These are phyloP conservation scores for Pseudocercospora musae DNA, from an alignment of 2,329 filamentous ascomycete species.

Conservation along the genomic window DNA sequence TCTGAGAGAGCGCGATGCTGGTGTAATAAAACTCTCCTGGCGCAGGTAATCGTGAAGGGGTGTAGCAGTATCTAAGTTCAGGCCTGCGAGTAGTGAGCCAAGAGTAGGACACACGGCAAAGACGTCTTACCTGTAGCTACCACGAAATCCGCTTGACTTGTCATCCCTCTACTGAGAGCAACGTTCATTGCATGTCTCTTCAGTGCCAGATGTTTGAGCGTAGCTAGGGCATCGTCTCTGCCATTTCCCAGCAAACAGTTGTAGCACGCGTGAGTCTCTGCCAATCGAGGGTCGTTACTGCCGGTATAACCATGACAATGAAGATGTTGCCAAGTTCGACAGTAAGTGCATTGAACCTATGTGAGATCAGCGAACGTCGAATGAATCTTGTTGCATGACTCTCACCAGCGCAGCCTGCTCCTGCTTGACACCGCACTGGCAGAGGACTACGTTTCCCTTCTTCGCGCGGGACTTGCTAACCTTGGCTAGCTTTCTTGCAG, in stretches of 20 bases:
- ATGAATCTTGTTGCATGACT: not conserved
- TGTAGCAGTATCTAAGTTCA: slow-evolving; percentile 12
- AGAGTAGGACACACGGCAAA: not conserved
- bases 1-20: slow-evolving; percentile 17
- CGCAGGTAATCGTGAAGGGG: slow-evolving; percentile 21
- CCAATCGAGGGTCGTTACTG: slow-evolving; percentile 39
- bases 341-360: slow-evolving; percentile 46
- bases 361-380: slow-evolving; percentile 4
- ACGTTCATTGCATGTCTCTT: slow-evolving; percentile 28
- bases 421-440: slow-evolving; percentile 42
- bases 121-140: slow-evolving; percentile 19
- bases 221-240: slow-evolving; percentile 4
- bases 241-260: slow-evolving; percentile 39
- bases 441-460: slow-evolving; percentile 32
- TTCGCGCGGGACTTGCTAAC: slow-evolving; percentile 4
- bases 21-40: slow-evolving; percentile 23
- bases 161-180: slow-evolving; percentile 23
- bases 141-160: slow-evolving; percentile 17
- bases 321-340: slow-evolving; percentile 45
- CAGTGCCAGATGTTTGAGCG: slow-evolving; percentile 23
- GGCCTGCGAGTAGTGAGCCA: slow-evolving; percentile 17
- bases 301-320: slow-evolving; percentile 46
- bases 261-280: slow-evolving; percentile 47
- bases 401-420: slow-evolving; percentile 45
- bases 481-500: slow-evolving; percentile 19